Base-by-base conservation (phyloP, 495 filamentous ascomycete genomes). In the Copromyces sp. region DNA sequence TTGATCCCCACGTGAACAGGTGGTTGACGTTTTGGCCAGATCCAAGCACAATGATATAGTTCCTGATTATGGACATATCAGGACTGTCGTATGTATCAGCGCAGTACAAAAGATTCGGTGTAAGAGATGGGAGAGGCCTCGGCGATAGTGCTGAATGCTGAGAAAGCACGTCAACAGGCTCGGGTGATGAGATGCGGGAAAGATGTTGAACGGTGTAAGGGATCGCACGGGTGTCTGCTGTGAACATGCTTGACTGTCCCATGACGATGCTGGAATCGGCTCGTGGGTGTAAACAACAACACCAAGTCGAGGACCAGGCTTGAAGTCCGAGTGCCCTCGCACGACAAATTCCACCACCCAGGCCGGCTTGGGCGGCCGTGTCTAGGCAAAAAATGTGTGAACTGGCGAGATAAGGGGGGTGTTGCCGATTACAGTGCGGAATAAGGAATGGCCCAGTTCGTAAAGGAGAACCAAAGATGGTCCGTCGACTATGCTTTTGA, bases 401-500 rank as follows among this genome's bases (percentile, higher is more conserved):
- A 38, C 53, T 35, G 53, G 53, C 53, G 53, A 35, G 53, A 9
- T 32, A 71, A 24, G 42, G 42, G 71, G 70, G 61, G 53, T 41
- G 47, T 71, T 72, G 70, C 71, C 44, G 75, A 73, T 75, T 70
- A 80, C 73, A 75, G 69, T 71, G 74, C 74, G 73, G 77, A 75
- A 41, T 74, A 76, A 74, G 69, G 74, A 77, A 73, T 72, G 75
- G 74, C 73, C 73, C 75, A 73, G 77, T 75, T 80, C 80, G 76
- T 78, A 69, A 81, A 80, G 82, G 78, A 74, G 69, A 75, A 75
- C 78, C 77, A 76, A 75, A 78, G 71, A 70, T 77, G 81, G 79
- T 61, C 76, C 78, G 78, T 77, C 76, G 78, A 80, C 76, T 75
- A 77, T 80, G 80, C 80, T 78, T 78, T 81, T 82, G 75, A 74